Evolutionary conservation across 2,329 filamentous ascomycete species (phyloP), one percentile per base, ranked within the genome.

Genomic region (Cladorrhinum sp.): DNA sequence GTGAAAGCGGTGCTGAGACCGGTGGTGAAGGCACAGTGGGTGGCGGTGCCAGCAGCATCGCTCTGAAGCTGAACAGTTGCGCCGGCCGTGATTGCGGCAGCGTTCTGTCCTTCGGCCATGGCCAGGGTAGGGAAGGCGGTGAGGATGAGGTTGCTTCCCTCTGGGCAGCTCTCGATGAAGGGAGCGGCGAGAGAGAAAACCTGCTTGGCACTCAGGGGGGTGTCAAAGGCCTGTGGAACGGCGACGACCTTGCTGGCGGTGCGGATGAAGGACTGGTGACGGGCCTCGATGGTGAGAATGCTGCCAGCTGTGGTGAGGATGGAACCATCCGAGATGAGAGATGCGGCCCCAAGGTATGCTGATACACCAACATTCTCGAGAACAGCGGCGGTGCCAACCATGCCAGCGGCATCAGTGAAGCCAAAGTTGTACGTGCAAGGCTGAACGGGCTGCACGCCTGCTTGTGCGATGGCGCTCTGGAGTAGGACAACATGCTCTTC

Each of bases 291-390:
- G 23, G 88, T 89, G 50, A 90, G 81, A 72, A 92, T 92, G 55
- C 84, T 84, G 9, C 81, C 89, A 2, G 89, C 89, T 20, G 85
- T 84, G 62, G 81, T 78, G 55, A 92, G 84, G 63, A 90, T 83
- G 54, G 77, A 78, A 54, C 80, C 76, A 58, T 81, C 79, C 50
- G 82, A 79, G 64, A 92, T 74, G 29, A 91, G 78, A 3, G 87
- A 85, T 13, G 87, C 88, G 24, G 87, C 89, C 61, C 88, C 89
- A 13, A 91, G 83, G 75, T 87, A 88, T 64, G 88, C 88, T n/a
- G 86, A 88, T 29, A 91, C 82, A 73, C 88, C 88, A 61, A 91
- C 82, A 69, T 84, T 88, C 75, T 92, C 89, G 61, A 92, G 84
- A 22, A 91, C 78, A 65, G 82, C 81, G 13, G 88, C 89, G 2